These are phyloP conservation scores for Pueraria montana DNA, from an alignment of 306 rosid species.

Conservation along the genomic window DNA sequence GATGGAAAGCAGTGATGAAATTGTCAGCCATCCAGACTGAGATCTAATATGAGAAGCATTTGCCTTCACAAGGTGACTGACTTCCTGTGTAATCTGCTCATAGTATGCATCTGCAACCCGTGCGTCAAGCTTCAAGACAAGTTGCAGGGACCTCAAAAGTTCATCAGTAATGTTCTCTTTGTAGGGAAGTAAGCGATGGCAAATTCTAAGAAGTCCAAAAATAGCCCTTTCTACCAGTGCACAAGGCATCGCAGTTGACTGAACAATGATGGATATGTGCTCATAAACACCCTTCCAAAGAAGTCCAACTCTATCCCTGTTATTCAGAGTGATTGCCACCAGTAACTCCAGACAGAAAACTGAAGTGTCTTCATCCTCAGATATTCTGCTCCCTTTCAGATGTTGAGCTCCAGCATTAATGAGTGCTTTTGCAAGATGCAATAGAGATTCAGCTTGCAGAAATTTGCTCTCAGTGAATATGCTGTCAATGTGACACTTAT, in stretches of 20 bases:
- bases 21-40: slow-evolving; percentile 83
- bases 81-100: slow-evolving; percentile 89
- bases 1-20: slow-evolving; percentile 73
- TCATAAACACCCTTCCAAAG: slow-evolving; percentile 91
- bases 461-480: slow-evolving; percentile 88
- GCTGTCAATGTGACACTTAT: slow-evolving; percentile 79
- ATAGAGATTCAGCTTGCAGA: slow-evolving; percentile 87
- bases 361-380: slow-evolving; percentile 86
- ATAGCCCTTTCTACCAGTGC: slow-evolving; percentile 87
- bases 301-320: slow-evolving; percentile 86
- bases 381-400: slow-evolving; percentile 71
- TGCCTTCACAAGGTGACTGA: slow-evolving; percentile 78
- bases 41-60: slow-evolving; percentile 90
- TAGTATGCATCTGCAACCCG: slow-evolving; percentile 90
- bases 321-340: slow-evolving; percentile 80
- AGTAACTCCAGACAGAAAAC: slow-evolving; percentile 88
- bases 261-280: slow-evolving; percentile 80
- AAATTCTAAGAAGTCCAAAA: slow-evolving; percentile 84
- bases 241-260: slow-evolving; percentile 80
- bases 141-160: slow-evolving; percentile 85
- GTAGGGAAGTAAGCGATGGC: slow-evolving; percentile 93
- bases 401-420: slow-evolving; percentile 76
- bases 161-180: slow-evolving; percentile 92
- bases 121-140: slow-evolving; percentile 91
- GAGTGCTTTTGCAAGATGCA: slow-evolving; percentile 80